Evolutionary conservation across 2,329 filamentous ascomycete genomes (phyloP).

Genomic region (Pyricularia pennisetigena): DNA sequence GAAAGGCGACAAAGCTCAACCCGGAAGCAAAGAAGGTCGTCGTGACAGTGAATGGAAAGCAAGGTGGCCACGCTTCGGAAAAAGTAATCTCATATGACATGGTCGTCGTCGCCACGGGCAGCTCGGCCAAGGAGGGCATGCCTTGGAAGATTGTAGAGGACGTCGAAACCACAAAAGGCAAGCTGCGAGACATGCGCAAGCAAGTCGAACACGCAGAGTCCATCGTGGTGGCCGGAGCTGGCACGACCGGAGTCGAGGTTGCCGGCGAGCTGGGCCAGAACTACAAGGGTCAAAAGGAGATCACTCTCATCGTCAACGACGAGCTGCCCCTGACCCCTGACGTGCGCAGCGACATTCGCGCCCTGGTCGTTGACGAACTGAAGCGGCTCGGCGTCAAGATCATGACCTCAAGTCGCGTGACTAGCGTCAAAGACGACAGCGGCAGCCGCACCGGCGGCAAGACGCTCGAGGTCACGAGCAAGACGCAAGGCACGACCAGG

Average conservation of each 20-base stretch:
- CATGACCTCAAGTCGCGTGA: conserved; percentile 28
- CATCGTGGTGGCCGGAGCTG: conserved; percentile 42
- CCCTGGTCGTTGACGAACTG: conserved; percentile 18
- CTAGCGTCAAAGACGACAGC: conserved; percentile 6
- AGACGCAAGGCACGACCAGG: conserved; percentile 5
- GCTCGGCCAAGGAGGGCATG: conserved; percentile 28
- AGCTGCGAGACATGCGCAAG: conserved; percentile 24
- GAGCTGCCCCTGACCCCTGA: conserved; percentile 26
- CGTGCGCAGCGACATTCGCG: conserved; percentile 25
- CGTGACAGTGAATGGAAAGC: conserved; percentile 20
- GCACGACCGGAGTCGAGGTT: conserved; percentile 39
- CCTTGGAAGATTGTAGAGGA: conserved; percentile 38
- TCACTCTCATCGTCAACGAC: conserved; percentile 30
- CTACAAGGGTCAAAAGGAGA: conserved; percentile 34
- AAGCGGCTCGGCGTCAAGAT: conserved; percentile 32
- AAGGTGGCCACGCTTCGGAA: conserved; percentile 7
- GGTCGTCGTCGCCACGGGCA: conserved; percentile 45
- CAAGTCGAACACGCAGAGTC: conserved; percentile 31
- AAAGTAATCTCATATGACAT: conserved; percentile 36
- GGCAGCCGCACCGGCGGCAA: conserved; percentile 5
- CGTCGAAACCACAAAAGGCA: conserved; percentile 29
- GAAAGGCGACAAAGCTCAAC: conserved; percentile 34
- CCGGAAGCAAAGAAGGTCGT: conserved; percentile 29
- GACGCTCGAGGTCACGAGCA: background rate
- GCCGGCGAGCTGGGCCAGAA: conserved; percentile 39